A percentile compares a stretch with the other conserved stretches of the same genome.
Conservation (phyloP, 2,329 filamentous ascomycete genomes). For the Pseudogymnoascus sp. region DNA sequence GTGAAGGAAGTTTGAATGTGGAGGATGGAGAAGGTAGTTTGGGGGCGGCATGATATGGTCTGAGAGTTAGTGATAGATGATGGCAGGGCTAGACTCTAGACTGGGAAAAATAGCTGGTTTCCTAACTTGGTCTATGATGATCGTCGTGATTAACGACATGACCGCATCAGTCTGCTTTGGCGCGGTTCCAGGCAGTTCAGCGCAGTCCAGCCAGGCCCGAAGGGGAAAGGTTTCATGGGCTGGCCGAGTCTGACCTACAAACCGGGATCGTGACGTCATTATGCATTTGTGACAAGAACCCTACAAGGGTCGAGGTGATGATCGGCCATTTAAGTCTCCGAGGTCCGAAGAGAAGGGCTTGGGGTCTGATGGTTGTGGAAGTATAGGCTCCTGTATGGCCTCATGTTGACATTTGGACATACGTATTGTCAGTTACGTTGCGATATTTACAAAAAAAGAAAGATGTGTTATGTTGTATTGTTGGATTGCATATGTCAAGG, state of each 20-base stretch:
- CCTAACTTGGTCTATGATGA: constrained; percentile 3
- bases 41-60: background rate
- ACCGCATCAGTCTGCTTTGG: background rate
- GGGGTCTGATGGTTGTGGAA: background rate
- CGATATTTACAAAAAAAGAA: background rate
- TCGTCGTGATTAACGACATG: background rate
- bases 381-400: background rate
- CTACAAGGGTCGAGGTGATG: background rate
- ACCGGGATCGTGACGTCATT: background rate
- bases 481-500: background rate
- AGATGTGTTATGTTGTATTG: background rate
- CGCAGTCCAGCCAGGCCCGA: background rate
- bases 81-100: constrained; percentile 1
- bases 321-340: background rate
- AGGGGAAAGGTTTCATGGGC: background rate
- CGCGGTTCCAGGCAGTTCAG: background rate
- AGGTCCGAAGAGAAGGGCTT: background rate
- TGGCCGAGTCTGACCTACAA: background rate
- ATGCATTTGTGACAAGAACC: constrained; percentile 3
- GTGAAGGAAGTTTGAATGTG: background rate
- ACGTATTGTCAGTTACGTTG: background rate
- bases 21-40: background rate
- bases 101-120: constrained; percentile 3
- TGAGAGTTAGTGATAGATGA: background rate
- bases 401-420: background rate